phyloP scores from a whole-genome alignment of 805 yeast species.

The Dipodascus geniculatus region DNA sequence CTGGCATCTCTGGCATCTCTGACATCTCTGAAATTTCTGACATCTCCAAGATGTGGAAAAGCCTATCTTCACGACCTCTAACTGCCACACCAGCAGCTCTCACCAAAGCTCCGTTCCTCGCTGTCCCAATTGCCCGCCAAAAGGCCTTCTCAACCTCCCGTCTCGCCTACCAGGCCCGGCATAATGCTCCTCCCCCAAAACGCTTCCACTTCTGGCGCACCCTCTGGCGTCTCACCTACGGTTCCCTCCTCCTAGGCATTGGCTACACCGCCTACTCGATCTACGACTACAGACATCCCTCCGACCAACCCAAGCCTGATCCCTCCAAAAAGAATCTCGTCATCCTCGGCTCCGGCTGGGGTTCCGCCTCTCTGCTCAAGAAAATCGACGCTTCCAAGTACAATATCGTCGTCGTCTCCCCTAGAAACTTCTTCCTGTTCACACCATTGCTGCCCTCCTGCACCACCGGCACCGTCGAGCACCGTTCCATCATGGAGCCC shows the following conservation, averaged over 20 bases:
- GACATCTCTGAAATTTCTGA: no score
- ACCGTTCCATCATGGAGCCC: constrained; percentile 52
- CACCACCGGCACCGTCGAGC: constrained; percentile 58
- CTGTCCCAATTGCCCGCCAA: background rate
- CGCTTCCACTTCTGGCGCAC: background rate
- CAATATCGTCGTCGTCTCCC: constrained; percentile 56
- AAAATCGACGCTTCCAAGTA: constrained; percentile 41
- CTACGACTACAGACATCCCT: constrained; percentile 22
- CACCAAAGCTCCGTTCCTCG: no score
- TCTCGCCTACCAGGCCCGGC: background rate
- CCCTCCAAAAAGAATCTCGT: constrained; percentile 41
- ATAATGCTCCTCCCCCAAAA: background rate
- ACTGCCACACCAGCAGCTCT: no score
- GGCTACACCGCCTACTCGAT: background rate
- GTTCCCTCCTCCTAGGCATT: background rate
- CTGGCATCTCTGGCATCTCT: no score
- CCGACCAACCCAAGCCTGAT: constrained; percentile 3
- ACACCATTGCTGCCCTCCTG: constrained; percentile 62
- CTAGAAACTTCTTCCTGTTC: constrained; percentile 56
- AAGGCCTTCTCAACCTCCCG: background rate
- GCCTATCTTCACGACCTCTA: no score
- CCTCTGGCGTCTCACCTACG: background rate
- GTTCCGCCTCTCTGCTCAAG: constrained; percentile 48
- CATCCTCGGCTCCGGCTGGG: constrained; percentile 63
- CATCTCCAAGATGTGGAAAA: no score